Conservation (phyloP, 352 stramenopile species). For the Phytophthora macrochlamydospora region DNA sequence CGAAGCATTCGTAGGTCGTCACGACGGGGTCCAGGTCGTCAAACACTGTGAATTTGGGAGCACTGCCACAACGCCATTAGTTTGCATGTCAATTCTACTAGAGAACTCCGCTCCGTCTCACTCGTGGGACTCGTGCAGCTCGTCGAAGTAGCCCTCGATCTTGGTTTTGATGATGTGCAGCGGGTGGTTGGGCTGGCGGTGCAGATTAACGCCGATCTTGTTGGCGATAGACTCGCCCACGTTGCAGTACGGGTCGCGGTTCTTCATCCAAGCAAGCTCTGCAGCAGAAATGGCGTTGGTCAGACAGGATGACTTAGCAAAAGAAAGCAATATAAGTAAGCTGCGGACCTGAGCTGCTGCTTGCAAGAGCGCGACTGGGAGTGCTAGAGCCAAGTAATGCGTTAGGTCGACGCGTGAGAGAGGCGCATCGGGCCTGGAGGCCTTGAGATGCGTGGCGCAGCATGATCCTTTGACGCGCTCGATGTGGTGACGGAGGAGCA, state of each 20-base stretch:
- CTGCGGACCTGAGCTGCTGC: constrained; percentile 12
- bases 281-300: constrained; percentile 5
- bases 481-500: constrained; percentile 4
- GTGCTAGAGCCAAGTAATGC: constrained; percentile 9
- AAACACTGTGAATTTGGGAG: constrained; percentile 82
- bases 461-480: constrained; percentile 10
- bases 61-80: constrained; percentile 25
- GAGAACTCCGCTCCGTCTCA: constrained; percentile 17
- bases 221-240: constrained; percentile 80
- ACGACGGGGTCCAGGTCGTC: constrained; percentile 89
- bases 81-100: too few relatives aligned
- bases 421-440: constrained; percentile 11
- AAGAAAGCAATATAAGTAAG: background rate
- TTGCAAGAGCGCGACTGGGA: constrained; percentile 11
- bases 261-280: constrained; percentile 84
- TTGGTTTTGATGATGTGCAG: constrained; percentile 94
- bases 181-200: constrained; percentile 85
- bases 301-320: too few relatives aligned
- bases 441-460: constrained; percentile 23
- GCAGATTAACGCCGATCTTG: constrained; percentile 91
- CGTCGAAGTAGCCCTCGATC: constrained; percentile 91
- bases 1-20: constrained; percentile 90
- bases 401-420: background rate
- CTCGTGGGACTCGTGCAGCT: constrained; percentile 66
- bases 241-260: constrained; percentile 88